Conservation (phyloP, 352 stramenopile genomes). For the Phytophthora foliorum region DNA sequence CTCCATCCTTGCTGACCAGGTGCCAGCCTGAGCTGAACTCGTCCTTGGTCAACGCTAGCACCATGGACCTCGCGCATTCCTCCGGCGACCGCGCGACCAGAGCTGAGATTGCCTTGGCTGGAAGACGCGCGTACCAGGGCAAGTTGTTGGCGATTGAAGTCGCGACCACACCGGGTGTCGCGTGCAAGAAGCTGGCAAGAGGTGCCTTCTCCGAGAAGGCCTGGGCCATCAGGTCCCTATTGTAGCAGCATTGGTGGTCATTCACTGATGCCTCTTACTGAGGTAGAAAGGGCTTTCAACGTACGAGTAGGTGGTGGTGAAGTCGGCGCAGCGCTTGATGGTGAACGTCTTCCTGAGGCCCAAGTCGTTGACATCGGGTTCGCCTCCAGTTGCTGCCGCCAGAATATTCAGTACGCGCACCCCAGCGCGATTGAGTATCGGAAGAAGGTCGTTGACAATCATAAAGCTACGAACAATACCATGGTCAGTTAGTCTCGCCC, state of each 20-base stretch:
- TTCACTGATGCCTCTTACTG: not conserved
- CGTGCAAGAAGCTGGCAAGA: constrained; percentile 28
- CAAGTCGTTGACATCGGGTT: constrained; percentile 23
- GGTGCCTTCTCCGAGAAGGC: constrained; percentile 30
- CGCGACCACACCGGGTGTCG: constrained; percentile 10
- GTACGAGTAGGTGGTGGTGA: constrained; percentile 33
- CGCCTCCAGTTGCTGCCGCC: constrained; percentile 9
- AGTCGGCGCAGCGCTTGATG: constrained; percentile 23
- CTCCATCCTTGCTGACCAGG: constrained; percentile 20
- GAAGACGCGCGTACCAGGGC: constrained; percentile 23
- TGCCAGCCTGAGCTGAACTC: constrained; percentile 27
- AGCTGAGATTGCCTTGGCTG: constrained; percentile 6
- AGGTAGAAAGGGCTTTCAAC: not conserved
- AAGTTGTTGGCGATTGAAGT: constrained; percentile 17
- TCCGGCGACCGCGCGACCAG: constrained; percentile 19
- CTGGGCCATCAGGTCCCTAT: constrained; percentile 30
- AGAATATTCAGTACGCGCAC: constrained; percentile 28
- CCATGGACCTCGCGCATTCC: constrained; percentile 21
- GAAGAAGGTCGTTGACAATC: constrained; percentile 18
- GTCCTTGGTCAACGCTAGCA: constrained; percentile 20
- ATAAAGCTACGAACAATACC: constrained; percentile 22
- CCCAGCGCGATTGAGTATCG: constrained; percentile 11
- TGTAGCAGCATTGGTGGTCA: not conserved
- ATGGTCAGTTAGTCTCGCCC: not conserved
- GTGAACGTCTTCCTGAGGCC: constrained; percentile 30